phyloP scores from a whole-genome alignment of 208 protist species.

The Herpetomonas muscarum region DNA sequence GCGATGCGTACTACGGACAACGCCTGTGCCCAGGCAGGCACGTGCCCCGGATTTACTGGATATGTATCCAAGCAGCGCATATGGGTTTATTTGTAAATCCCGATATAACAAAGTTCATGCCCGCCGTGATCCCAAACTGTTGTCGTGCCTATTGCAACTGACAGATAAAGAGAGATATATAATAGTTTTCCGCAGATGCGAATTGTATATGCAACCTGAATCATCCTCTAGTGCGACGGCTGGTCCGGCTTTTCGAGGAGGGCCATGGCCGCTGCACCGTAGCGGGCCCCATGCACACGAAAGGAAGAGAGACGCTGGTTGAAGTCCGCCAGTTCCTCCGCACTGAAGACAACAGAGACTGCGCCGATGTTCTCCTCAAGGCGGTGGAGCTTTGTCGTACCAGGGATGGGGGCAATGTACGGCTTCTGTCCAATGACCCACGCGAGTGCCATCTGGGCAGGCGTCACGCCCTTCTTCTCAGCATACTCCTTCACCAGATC shows the following conservation, averaged over 20 bases:
- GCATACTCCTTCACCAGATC: conserved; percentile 13
- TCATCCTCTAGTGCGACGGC: background rate
- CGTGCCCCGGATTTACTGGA: no score
- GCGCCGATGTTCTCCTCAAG: conserved; percentile 21
- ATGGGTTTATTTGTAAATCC: no score
- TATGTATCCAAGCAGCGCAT: no score
- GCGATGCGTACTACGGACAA: no score
- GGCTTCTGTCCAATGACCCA: conserved; percentile 26
- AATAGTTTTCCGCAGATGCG: no score
- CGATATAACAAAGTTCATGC: no score
- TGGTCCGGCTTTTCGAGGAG: conserved; percentile 7
- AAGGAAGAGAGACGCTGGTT: conserved; percentile 9
- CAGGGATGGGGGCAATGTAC: conserved; percentile 29
- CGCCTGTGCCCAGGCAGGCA: no score
- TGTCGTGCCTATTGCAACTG: no score
- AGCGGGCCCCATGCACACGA: conserved; percentile 16
- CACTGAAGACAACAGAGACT: conserved; percentile 6
- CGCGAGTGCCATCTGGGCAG: conserved; percentile 24
- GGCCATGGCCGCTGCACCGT: background rate
- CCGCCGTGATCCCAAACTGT: no score
- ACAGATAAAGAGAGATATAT: no score
- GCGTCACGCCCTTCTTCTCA: conserved; percentile 14
- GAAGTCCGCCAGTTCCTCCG: conserved; percentile 19
- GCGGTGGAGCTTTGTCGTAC: conserved; percentile 21
- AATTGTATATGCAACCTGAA: no score